Percentiles rank a stretch among this genome's conserved stretches.
These are phyloP conservation scores for Melaleuca quinquenervia DNA, from an alignment of 345 rosid species.

Conservation along the genomic window DNA sequence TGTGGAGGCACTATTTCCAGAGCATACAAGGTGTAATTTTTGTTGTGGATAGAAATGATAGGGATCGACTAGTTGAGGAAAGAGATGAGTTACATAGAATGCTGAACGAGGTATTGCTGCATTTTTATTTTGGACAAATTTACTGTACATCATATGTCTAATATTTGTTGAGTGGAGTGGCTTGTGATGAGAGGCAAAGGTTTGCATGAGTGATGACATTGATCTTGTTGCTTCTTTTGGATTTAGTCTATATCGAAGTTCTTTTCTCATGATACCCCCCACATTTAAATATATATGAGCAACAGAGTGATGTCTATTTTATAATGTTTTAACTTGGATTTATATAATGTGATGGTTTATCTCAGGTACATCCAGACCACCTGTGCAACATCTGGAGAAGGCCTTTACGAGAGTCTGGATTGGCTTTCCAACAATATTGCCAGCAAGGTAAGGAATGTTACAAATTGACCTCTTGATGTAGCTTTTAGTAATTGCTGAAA, in stretches of 20 bases:
- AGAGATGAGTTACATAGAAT: slow-evolving; percentile 69
- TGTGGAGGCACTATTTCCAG: slow-evolving; percentile 83
- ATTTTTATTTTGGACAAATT: not conserved
- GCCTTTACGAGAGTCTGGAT: slow-evolving; percentile 74
- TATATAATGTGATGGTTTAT: not conserved
- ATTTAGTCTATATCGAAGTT: not conserved
- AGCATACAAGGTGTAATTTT: slow-evolving; percentile 73
- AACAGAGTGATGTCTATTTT: not conserved
- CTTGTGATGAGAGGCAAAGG: not conserved
- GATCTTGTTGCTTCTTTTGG: not conserved
- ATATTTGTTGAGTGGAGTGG: not conserved
- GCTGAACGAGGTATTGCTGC: slow-evolving; percentile 47
- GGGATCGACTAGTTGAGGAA: slow-evolving; percentile 68
- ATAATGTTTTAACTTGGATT: not conserved
- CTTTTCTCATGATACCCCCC: not conserved
- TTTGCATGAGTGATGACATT: not conserved
- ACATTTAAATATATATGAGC: not conserved
- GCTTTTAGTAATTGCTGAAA: not conserved
- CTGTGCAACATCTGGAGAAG: slow-evolving; percentile 77
- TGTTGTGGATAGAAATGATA: slow-evolving; percentile 70
- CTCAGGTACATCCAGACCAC: slow-evolving; percentile 82
- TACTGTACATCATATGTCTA: not conserved
- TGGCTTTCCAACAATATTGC: slow-evolving; percentile 83
- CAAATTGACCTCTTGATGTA: not conserved
- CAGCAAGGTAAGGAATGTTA: slow-evolving; percentile 22